Percentiles rank a stretch among this genome's conserved stretches.
Evolutionary conservation across 1,284 basidiomycete genomes (phyloP).

Genomic region (Malassezia vespertilionis): DNA sequence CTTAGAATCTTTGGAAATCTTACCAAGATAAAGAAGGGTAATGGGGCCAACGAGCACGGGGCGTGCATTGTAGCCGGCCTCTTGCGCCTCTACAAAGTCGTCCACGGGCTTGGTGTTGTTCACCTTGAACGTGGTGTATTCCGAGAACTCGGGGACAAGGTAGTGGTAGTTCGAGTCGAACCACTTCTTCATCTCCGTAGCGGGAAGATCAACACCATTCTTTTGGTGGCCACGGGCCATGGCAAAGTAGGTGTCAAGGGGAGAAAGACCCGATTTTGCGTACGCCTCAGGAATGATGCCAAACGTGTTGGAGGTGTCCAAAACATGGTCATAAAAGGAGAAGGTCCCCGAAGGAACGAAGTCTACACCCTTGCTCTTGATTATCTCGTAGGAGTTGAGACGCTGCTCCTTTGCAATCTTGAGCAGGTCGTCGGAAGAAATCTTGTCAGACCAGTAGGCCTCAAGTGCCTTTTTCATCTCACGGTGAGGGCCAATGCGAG

Average conservation of each 20-base stretch:
- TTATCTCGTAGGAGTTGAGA: conserved; percentile 76
- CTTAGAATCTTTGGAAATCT: conserved; percentile 71
- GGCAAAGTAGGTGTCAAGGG: conserved; percentile 77
- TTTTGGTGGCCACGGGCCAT: conserved; percentile 97
- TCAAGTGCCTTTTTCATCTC: conserved; percentile 85
- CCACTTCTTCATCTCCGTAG: conserved; percentile 99
- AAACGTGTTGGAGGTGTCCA: conserved; percentile 93
- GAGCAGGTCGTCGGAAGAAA: conserved; percentile 75
- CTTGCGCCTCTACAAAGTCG: conserved; percentile 91
- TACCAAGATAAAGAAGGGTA: conserved; percentile 88
- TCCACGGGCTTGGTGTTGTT: conserved; percentile 82
- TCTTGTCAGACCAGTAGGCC: conserved; percentile 86
- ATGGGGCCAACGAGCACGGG: conserved; percentile 93
- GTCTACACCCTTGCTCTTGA: conserved; percentile 82
- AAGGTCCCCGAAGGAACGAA: conserved; percentile 92
- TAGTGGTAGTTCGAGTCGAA: conserved; percentile 99
- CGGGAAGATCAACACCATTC: conserved; percentile 84
- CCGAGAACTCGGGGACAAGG: conserved; percentile 92
- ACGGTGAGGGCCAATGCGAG: conserved; percentile 89
- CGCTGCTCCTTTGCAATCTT: conserved; percentile 79
- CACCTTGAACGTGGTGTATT: conserved; percentile 84
- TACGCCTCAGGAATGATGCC: conserved; percentile 95
- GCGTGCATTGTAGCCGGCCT: conserved; percentile 75
- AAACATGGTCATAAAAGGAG: conserved; percentile 95
- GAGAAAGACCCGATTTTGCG: conserved; percentile 70